Base-by-base conservation (phyloP, 1,284 basidiomycete genomes). In the Golubevia pallescens region DNA sequence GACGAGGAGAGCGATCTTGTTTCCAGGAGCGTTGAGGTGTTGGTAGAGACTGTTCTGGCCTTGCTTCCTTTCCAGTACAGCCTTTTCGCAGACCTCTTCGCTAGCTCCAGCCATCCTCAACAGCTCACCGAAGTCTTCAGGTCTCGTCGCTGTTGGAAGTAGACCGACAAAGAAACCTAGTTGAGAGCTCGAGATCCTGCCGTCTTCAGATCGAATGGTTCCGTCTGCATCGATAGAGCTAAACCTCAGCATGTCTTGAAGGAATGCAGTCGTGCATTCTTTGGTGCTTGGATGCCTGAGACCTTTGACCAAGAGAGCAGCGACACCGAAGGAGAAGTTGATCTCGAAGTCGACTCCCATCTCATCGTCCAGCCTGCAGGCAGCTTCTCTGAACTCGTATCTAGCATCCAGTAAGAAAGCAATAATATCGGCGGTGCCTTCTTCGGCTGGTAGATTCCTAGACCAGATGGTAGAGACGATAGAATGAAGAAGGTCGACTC, bases 281-380 rank as follows among this genome's bases (percentile, higher is more conserved):
- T 71, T 73, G 2, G 79, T 81, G 1, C 67, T 69, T 1, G 76
- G 77, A 66, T 81, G 77, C 2, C 79, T 67, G 60, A 81, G 58
- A 8, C 79, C 79, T 32, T 78, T 78, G 59, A 80, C 74, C n/a
- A 81, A 69, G 48, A 81, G 66, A 3, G 79, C 76, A 7, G 79
- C 77, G 69, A 78, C 71, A 13, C 68, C 76, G 61, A 81, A 81
- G 21, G 71, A 71, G 58, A 81, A 81, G 67, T 78, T 79, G 69
- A 74, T 74, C 55, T 81, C 79, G 68, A 81, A 81, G 57, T 81
- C 78, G n/a, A 81, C 72, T 1, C 79, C 79, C 1, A 74, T 74
- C 65, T 80, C 78, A 57, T 80, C 79, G 55, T 81, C 79, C 23
- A 81, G 62, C 57, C 71, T 71, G 68, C 69, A 71, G 2, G 79